Evolutionary conservation across 2,329 filamentous ascomycete species (phyloP).

Genomic region (Phaeophleospora eucalypticola): DNA sequence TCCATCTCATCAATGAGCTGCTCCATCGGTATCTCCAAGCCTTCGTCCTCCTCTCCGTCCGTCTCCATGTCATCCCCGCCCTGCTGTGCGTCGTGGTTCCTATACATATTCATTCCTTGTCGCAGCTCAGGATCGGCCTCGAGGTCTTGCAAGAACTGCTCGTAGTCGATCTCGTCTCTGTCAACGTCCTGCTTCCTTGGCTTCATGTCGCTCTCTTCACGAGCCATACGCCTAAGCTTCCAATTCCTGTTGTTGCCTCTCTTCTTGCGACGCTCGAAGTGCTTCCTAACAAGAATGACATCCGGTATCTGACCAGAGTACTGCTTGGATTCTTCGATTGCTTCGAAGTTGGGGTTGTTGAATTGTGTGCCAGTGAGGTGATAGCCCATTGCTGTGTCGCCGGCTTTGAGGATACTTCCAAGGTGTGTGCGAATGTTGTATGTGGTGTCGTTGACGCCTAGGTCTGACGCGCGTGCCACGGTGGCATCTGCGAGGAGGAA

Average conservation of each 20-base stretch:
- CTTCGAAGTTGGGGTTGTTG: slow-evolving; percentile 83
- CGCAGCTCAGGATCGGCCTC: slow-evolving; percentile 91
- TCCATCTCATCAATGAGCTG: slow-evolving; percentile 85
- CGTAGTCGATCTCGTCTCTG: slow-evolving; percentile 86
- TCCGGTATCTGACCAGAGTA: slow-evolving; percentile 81
- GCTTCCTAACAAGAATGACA: slow-evolving; percentile 94
- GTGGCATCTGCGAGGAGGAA: slow-evolving; percentile 84
- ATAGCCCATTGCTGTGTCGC: slow-evolving; percentile 94
- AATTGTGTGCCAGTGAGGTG: slow-evolving; percentile 84
- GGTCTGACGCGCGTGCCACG: slow-evolving; percentile 78
- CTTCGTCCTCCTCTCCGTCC: slow-evolving; percentile 52
- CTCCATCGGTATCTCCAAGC: slow-evolving; percentile 48
- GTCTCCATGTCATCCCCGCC: slow-evolving; percentile 55
- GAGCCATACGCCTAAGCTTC: slow-evolving; percentile 89
- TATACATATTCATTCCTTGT: slow-evolving; percentile 81
- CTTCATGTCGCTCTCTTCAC: slow-evolving; percentile 81
- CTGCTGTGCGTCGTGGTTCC: slow-evolving; percentile 51
- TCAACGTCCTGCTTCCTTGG: slow-evolving; percentile 85
- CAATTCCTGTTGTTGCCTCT: slow-evolving; percentile 64
- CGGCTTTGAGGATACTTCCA: slow-evolving; percentile 76
- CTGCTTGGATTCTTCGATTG: slow-evolving; percentile 70
- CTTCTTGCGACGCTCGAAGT: slow-evolving; percentile 84
- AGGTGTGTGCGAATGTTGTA: slow-evolving; percentile 91
- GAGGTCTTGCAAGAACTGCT: slow-evolving; percentile 93
- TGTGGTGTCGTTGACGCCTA: slow-evolving; percentile 78